Conservation (phyloP, 164 flowering plant genomes). For the Annona squamosa region DNA sequence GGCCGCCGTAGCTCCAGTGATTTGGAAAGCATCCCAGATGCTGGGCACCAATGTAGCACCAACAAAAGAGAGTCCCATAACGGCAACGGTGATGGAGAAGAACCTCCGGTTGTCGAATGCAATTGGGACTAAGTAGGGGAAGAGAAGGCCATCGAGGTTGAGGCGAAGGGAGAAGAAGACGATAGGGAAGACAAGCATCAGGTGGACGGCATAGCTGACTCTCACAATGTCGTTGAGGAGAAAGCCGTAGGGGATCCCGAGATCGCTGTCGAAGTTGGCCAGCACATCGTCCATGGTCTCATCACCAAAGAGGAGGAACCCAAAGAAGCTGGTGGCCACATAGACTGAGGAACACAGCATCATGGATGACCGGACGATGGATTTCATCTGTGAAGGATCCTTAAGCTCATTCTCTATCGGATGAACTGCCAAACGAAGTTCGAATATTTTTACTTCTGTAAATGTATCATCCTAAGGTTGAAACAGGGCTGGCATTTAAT, state of each 20-base stretch:
- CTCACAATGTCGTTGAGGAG: slow-evolving; percentile 50
- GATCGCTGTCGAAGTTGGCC: slow-evolving; percentile 66
- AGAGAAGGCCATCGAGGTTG: slow-evolving; percentile 64
- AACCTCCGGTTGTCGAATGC: slow-evolving; percentile 43
- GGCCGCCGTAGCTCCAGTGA: slow-evolving; percentile 74
- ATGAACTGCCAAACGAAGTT: slow-evolving; percentile 38
- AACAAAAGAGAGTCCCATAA: slow-evolving; percentile 48
- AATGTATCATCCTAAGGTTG: neutral
- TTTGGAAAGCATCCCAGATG: slow-evolving; percentile 82
- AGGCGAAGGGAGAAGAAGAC: slow-evolving; percentile 71
- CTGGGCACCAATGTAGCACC: slow-evolving; percentile 74
- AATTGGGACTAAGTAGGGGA: slow-evolving; percentile 49
- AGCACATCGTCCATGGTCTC: slow-evolving; percentile 60
- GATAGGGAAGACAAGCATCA: slow-evolving; percentile 77
- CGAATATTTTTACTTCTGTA: neutral
- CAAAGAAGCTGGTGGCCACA: slow-evolving; percentile 64
- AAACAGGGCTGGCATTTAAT: neutral
- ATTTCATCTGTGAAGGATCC: slow-evolving; percentile 54
- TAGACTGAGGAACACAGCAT: slow-evolving; percentile 48
- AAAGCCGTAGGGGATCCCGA: slow-evolving; percentile 49
- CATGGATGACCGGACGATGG: slow-evolving; percentile 50
- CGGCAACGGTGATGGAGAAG: slow-evolving; percentile 33
- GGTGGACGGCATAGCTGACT: slow-evolving; percentile 63
- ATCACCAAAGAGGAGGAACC: slow-evolving; percentile 66
- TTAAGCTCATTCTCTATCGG: slow-evolving; percentile 67